These are phyloP conservation scores for Suhomyces sp. DNA, from an alignment of 805 yeast species.

Conservation along the genomic window DNA sequence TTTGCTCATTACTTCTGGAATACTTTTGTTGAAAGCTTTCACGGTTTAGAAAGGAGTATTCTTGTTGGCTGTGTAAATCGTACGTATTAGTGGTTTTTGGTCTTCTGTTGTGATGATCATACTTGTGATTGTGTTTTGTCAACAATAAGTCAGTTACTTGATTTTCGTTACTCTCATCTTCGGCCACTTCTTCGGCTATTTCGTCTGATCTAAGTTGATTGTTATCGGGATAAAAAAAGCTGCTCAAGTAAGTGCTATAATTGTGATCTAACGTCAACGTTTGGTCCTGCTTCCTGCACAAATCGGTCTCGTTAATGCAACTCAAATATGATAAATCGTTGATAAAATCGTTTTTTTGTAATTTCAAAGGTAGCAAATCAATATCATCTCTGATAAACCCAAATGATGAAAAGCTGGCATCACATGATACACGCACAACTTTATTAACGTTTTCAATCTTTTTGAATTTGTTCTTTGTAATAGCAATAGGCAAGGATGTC, in stretches of 20 bases:
- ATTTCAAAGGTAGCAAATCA: constrained; percentile 53
- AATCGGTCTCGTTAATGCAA: constrained; percentile 36
- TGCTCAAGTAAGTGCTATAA: constrained; percentile 24
- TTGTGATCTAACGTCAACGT: constrained; percentile 31
- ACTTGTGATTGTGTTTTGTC: background rate
- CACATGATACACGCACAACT: constrained; percentile 63
- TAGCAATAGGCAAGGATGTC: constrained; percentile 26
- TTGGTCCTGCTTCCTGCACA: constrained; percentile 40
- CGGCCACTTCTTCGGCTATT: constrained; percentile 7
- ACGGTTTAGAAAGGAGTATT: background rate
- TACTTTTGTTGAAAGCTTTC: background rate
- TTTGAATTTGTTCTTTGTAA: constrained; percentile 46
- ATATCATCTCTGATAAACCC: constrained; percentile 64
- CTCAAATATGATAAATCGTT: constrained; percentile 56
- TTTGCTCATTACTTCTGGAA: background rate
- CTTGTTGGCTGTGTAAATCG: background rate
- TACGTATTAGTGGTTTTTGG: background rate
- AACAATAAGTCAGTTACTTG: background rate
- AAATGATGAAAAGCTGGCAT: constrained; percentile 61
- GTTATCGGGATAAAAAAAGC: constrained; percentile 24
- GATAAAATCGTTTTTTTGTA: constrained; percentile 45
- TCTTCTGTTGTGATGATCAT: background rate
- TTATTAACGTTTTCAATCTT: constrained; percentile 54
- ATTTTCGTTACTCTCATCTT: background rate
- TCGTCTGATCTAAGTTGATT: background rate